Evolutionary conservation across 129 eudicot genomes (phyloP).

Genomic region (Flaveria linearis): DNA sequence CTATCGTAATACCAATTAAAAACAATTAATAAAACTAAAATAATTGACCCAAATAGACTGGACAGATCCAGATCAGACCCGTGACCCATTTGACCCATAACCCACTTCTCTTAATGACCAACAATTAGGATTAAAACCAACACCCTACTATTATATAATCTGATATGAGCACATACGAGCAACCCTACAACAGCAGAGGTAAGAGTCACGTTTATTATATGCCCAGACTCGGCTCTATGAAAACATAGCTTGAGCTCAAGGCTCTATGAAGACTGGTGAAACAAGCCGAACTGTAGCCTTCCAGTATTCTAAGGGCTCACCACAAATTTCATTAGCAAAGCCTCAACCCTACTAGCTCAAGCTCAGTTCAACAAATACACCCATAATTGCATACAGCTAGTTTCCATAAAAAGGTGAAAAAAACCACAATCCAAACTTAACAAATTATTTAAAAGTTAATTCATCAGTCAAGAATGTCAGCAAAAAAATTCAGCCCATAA

Average conservation of each 20-base stretch:
- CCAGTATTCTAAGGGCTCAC: background rate
- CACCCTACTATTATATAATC: too few species aligned
- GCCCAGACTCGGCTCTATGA: background rate
- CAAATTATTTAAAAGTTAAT: background rate
- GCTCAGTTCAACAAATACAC: conserved; percentile 1
- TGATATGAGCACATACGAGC: conserved; percentile 1
- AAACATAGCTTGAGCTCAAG: conserved; percentile 4
- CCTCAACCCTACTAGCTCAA: conserved; percentile 1
- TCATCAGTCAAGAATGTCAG: background rate
- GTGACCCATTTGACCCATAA: too few species aligned
- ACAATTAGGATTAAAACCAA: too few species aligned
- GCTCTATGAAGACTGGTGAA: background rate
- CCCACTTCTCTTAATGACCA: too few species aligned
- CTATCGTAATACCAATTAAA: too few species aligned
- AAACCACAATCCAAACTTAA: conserved; percentile 1
- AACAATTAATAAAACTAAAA: too few species aligned
- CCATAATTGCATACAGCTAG: background rate
- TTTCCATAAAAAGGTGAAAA: background rate
- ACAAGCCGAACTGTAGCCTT: background rate
- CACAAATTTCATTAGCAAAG: background rate
- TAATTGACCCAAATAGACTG: too few species aligned
- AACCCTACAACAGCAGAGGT: background rate
- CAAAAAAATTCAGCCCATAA: conserved; percentile 13
- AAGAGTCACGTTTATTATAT: background rate
- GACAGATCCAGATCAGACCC: too few species aligned